Conservation (phyloP, 495 filamentous ascomycete genomes). For the Trichoderma parareesei region DNA sequence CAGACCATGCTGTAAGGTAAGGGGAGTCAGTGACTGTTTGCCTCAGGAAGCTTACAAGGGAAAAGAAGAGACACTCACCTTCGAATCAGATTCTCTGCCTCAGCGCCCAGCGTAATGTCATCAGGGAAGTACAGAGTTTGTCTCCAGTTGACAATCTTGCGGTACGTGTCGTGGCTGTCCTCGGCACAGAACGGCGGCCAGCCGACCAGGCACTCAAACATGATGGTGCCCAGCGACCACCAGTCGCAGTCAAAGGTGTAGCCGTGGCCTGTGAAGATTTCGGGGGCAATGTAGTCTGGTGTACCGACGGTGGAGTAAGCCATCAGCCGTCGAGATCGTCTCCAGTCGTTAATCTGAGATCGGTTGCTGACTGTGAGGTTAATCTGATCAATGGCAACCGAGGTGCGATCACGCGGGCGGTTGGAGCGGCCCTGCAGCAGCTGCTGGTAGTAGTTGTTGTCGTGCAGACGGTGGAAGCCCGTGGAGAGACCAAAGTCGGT, state of each 20-base stretch:
- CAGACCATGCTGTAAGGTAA: constrained; percentile 77
- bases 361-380: constrained; percentile 97
- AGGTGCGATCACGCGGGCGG: constrained; percentile 71
- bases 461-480: constrained; percentile 94
- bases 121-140: constrained; percentile 94
- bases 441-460: constrained; percentile 96
- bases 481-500: constrained; percentile 98
- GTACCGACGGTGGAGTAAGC: constrained; percentile 98
- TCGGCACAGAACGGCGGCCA: constrained; percentile 99
- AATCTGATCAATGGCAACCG: constrained; percentile 93
- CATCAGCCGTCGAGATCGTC: constrained; percentile 87
- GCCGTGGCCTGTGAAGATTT: constrained; percentile 93
- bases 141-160: constrained; percentile 98
- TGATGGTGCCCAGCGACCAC: constrained; percentile 98
- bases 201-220: constrained; percentile 98
- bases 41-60: background rate
- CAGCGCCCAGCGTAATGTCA: constrained; percentile 77
- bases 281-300: constrained; percentile 96
- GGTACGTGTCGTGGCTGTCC: constrained; percentile 93
- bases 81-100: constrained; percentile 82
- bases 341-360: constrained; percentile 95
- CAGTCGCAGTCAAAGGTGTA: constrained; percentile 97
- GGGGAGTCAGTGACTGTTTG: background rate
- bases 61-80: constrained; percentile 37
- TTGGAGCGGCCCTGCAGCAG: constrained; percentile 78